These are phyloP conservation scores for Camellia lanceoleosa DNA, from an alignment of 148 eudicot species.

Conservation along the genomic window DNA sequence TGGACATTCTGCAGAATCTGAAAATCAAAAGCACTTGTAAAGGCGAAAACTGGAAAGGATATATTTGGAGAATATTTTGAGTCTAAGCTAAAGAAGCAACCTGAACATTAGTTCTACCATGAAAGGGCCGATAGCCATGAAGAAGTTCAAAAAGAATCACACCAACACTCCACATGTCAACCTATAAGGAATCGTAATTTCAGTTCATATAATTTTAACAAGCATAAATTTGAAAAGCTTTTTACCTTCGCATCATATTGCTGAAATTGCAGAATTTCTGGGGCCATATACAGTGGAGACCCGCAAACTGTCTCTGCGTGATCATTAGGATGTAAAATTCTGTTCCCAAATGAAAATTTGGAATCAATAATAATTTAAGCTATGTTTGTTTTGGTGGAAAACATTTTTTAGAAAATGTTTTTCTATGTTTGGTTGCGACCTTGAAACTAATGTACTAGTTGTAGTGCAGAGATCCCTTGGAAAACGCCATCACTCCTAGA, in stretches of 20 bases:
- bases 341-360: conserved; percentile 17
- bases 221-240: neutral
- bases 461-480: no score
- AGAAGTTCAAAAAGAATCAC: conserved; percentile 54
- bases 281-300: conserved; percentile 55
- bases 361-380: neutral
- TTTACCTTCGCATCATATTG: conserved; percentile 42
- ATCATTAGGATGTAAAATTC: conserved; percentile 30
- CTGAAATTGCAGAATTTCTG: conserved; percentile 46
- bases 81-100: conserved; percentile 19
- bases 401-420: no score
- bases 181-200: conserved; percentile 23
- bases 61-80: neutral
- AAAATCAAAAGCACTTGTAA: neutral
- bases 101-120: conserved; percentile 51
- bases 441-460: no score
- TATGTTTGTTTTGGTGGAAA: no score
- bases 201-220: conserved; percentile 1
- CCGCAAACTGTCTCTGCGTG: conserved; percentile 48
- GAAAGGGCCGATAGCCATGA: conserved; percentile 46
- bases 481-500: no score
- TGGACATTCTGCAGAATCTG: conserved; percentile 47
- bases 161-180: conserved; percentile 55
- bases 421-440: no score
- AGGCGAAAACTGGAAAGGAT: neutral